Base-by-base conservation (phyloP, 2,329 filamentous ascomycete species). In the Trichoderma sp. region DNA sequence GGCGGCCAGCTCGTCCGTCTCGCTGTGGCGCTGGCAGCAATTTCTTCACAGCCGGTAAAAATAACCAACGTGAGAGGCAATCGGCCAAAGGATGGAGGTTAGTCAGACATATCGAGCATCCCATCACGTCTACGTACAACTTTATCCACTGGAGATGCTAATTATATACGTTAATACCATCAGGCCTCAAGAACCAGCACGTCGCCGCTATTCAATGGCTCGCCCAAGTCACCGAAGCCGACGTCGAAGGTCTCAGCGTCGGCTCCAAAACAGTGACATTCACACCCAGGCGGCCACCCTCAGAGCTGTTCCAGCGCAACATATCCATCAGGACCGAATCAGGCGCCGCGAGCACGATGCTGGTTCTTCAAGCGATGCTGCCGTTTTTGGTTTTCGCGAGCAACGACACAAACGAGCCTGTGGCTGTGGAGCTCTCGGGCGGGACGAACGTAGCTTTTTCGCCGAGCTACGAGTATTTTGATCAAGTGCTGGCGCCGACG, bases 151-250 rank as follows among this genome's bases (percentile, higher is more conserved):
- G 2, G 14, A 19, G 5, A 4, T 19, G 11, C 29, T 55, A 27
- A 55, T 19, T 55, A 10, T 6, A 27, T 21, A 33, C 6, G 10
- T 5, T 33, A 4, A 10, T 19, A 1, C 55, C 13, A 16, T 24
- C 70, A 87, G 88, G 88, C 31, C 81, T 90, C 37, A 89, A 88
- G 74, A 82, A 83, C 1, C 88, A 91, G 72, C 88, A 90, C 72
- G 83, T 88, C 33, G 80, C 87, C 0, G 81, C 86, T 2, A 83
- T 90, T 10, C 76, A 82, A 70, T 88, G 82, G 77, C 83, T 90
- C 0, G 85, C 85, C 5, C 77, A 82, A 6, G 83, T 81, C 3
- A 88, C 86, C 1, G 77, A 78, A 1, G 87, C 87, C 5, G 77
- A 84, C 8, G 83, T 86, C 0, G 76, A 81, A 0, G 86, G 87